Conservation (phyloP, 2,329 filamentous ascomycete species). For the Alternaria gaisen region DNA sequence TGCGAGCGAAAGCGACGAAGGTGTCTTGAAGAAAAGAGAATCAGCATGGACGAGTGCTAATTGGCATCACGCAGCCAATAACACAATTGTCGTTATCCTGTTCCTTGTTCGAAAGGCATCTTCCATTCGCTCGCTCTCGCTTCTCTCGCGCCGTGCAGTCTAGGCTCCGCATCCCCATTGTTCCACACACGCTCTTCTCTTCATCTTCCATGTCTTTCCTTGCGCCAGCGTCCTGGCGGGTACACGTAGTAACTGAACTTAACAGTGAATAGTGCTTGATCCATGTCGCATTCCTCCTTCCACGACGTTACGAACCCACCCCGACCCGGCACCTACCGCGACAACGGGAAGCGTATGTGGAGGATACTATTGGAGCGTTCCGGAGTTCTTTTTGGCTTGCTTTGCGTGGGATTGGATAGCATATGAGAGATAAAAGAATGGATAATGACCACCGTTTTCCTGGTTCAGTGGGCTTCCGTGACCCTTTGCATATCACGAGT, state of each 20-base stretch:
- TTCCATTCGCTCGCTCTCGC: background rate
- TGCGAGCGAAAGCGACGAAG: slow-evolving; percentile 18
- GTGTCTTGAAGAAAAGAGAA: background rate
- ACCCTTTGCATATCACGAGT: too few species aligned
- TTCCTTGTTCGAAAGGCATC: slow-evolving; percentile 1
- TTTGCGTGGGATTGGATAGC: slow-evolving; percentile 2
- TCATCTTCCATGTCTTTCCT: background rate
- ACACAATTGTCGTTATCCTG: slow-evolving; percentile 5
- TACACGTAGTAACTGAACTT: slow-evolving; percentile 26
- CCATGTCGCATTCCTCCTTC: slow-evolving; percentile 12
- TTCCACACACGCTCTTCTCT: background rate
- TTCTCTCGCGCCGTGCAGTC: slow-evolving; percentile 4
- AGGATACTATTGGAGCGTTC: slow-evolving; percentile 14
- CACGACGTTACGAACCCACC: slow-evolving; percentile 1
- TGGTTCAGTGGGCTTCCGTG: background rate
- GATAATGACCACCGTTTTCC: slow-evolving; percentile 3
- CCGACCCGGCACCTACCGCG: slow-evolving; percentile 3
- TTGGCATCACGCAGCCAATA: slow-evolving; percentile 28
- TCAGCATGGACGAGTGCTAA: slow-evolving; percentile 21
- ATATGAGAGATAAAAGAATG: slow-evolving; percentile 15
- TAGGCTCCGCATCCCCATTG: background rate
- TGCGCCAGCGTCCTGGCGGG: slow-evolving; percentile 17
- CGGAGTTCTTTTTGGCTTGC: slow-evolving; percentile 11
- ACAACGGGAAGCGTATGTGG: background rate
- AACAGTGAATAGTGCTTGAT: slow-evolving; percentile 38